A percentile compares a stretch with the other conserved stretches of the same genome.
phyloP scores from a whole-genome alignment of 2,329 filamentous ascomycete genomes.

The Fusarium sp. region DNA sequence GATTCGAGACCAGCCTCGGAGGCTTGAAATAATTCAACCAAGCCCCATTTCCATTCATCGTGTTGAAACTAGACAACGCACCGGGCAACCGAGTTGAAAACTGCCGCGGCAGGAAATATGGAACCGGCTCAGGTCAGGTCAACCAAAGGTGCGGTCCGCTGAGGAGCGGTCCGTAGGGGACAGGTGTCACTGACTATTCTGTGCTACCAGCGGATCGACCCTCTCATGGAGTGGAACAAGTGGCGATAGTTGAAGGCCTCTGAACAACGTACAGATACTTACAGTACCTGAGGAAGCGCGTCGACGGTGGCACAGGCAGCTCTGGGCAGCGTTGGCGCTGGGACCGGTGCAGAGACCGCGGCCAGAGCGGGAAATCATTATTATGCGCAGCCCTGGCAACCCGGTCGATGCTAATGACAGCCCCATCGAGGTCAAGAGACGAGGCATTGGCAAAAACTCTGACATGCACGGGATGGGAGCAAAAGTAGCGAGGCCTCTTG shows the following conservation, averaged over 20 bases:
- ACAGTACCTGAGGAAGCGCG: background rate
- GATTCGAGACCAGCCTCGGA: background rate
- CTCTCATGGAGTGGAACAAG: conserved; percentile 3
- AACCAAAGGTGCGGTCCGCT: conserved; percentile 2
- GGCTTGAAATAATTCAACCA: background rate
- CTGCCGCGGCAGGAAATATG: background rate
- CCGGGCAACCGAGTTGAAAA: background rate
- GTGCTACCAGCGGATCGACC: background rate
- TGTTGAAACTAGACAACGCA: background rate
- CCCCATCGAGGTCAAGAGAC: background rate
- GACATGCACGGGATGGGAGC: background rate
- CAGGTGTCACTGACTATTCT: conserved; percentile 17
- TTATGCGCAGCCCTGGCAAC: conserved; percentile 22
- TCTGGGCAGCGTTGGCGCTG: conserved; percentile 20
- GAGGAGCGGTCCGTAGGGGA: conserved; percentile 4
- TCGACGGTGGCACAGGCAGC: conserved; percentile 11
- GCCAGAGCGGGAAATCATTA: conserved; percentile 31
- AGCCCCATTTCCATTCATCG: background rate
- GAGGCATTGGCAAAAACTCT: background rate
- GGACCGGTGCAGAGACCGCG: conserved; percentile 26
- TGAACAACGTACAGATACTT: background rate
- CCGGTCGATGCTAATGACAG: background rate
- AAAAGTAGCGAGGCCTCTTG: background rate
- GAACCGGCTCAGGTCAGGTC: background rate
- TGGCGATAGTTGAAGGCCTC: background rate